Base-by-base conservation (phyloP, 148 eudicot genomes). In the Drosera capensis region DNA sequence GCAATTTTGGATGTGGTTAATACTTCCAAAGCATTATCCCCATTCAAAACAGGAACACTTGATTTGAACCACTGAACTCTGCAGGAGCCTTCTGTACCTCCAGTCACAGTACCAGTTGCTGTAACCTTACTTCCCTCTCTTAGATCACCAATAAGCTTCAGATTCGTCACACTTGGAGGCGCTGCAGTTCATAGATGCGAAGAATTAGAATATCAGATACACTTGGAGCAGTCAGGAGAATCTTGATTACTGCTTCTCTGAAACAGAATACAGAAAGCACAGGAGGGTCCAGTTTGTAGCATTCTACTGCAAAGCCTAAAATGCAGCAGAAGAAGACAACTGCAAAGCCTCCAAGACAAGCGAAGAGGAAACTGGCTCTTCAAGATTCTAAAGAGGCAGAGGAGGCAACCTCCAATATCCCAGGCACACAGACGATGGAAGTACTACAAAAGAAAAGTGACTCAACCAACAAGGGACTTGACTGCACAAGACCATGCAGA, bases 21-120 rank as follows among this genome's bases (percentile, higher is more conserved):
- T 52, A 82, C 78, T 66, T 90, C 99, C 55, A 81, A 71, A 55
- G 54, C 68, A 47, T 73, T 70, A 46, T 81, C 99, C 52, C 74
- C 87, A 46, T 73, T 66, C 36, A 85, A 57, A 48, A 58, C 49
- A 40, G 65, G 39, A 18, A 58, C 69, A 23, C 45, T 70, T 56
- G 95, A 67, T 68, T 78, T 90, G 62, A 90, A 90, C 99, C 99
- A 90, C 58, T 90, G 99, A 58, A 81, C 99, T 81, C 99, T 78
- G 71, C 99, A 84, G 31, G 88, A 73, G 54, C 82, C 85, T 72
- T 90, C 99, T 46, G 88, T 76, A 65, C 95, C 99, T 59, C 95
- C 88, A 51, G 80, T 84, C 41, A 90, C 88, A 52, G 70, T 71
- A 61, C 94, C 93, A 38, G 78, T 67, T 52, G 78, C 93, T 45